A percentile compares a stretch with the other conserved stretches of the same genome.
These are phyloP conservation scores for Tulasnella sp. DNA, from an alignment of 768 basidiomycete species.

Conservation along the genomic window DNA sequence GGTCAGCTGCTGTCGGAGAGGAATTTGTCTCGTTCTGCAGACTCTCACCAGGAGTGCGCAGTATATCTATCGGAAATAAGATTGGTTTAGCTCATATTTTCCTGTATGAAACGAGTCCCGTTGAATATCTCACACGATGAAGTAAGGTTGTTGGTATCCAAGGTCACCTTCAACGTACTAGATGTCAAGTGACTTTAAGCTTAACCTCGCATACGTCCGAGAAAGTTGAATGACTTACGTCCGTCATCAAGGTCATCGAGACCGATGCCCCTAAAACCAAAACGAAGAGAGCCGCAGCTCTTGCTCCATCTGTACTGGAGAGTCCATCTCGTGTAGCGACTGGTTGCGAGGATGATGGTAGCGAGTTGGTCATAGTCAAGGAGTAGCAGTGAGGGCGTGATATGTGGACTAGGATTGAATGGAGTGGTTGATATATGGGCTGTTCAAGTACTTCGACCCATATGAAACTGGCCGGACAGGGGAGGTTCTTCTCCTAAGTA, in stretches of 20 bases:
- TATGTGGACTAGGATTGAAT: neutral
- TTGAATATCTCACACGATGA: conserved; percentile 69
- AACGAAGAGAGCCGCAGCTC: conserved; percentile 32
- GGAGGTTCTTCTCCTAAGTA: neutral
- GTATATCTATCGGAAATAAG: conserved; percentile 60
- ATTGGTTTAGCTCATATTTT: conserved; percentile 15
- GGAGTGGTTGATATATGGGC: neutral
- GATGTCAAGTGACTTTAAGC: neutral
- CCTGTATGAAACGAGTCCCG: neutral
- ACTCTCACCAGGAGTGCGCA: conserved; percentile 66
- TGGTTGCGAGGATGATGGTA: neutral
- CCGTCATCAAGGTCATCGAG: conserved; percentile 71
- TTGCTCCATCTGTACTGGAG: neutral
- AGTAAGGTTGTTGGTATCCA: conserved; percentile 83
- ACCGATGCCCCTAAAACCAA: conserved; percentile 61
- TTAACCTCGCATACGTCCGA: neutral
- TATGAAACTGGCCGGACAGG: neutral
- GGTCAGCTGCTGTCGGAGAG: conserved; percentile 46
- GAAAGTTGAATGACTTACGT: conserved; percentile 53
- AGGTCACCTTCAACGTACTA: conserved; percentile 80
- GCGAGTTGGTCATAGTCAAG: neutral
- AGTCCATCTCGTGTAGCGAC: neutral
- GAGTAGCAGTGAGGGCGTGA: neutral
- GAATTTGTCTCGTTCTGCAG: conserved; percentile 56
- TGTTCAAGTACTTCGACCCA: neutral